A percentile compares a stretch with the other conserved stretches of the same genome.
Conservation (phyloP, 306 rosid species). For the Dalbergia cultrata region DNA sequence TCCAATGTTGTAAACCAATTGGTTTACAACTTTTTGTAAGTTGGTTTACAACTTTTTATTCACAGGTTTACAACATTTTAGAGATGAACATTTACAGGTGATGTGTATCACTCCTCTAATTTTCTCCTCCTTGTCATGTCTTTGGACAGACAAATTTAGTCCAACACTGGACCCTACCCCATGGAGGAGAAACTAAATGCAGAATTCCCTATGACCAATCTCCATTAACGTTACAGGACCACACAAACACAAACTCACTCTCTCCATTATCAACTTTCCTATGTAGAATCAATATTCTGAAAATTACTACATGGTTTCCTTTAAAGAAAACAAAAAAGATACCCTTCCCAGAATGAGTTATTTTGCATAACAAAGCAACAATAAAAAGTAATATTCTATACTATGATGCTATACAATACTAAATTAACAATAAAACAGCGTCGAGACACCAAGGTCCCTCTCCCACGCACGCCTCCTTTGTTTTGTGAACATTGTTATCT, state of each 20-base stretch:
- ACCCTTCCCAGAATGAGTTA: not conserved
- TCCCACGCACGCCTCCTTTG: slow-evolving; percentile 57
- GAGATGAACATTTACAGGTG: too few relatives aligned
- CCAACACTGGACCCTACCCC: too few relatives aligned
- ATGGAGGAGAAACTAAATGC: slow-evolving; percentile 17
- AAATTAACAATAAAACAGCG: slow-evolving; percentile 26
- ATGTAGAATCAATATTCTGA: slow-evolving; percentile 35
- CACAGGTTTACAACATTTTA: too few relatives aligned
- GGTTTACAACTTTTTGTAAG: too few relatives aligned
- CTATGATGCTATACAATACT: not conserved
- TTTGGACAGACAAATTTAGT: too few relatives aligned
- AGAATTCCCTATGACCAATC: slow-evolving; percentile 7
- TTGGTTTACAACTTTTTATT: too few relatives aligned
- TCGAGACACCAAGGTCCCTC: slow-evolving; percentile 61
- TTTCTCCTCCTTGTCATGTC: too few relatives aligned
- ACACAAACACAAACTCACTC: slow-evolving; percentile 45
- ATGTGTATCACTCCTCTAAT: too few relatives aligned
- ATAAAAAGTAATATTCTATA: not conserved
- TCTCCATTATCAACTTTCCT: slow-evolving; percentile 32
- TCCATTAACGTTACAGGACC: slow-evolving; percentile 48
- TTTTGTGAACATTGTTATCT: slow-evolving; percentile 17
- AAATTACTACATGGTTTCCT: slow-evolving; percentile 8
- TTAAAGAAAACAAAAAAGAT: not conserved
- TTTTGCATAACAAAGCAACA: slow-evolving; percentile 27
- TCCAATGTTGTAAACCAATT: too few relatives aligned